Evolutionary conservation across 805 yeast genomes (phyloP), one percentile per base, ranked within the genome.

Genomic region (Zygotorulaspora danielsina): DNA sequence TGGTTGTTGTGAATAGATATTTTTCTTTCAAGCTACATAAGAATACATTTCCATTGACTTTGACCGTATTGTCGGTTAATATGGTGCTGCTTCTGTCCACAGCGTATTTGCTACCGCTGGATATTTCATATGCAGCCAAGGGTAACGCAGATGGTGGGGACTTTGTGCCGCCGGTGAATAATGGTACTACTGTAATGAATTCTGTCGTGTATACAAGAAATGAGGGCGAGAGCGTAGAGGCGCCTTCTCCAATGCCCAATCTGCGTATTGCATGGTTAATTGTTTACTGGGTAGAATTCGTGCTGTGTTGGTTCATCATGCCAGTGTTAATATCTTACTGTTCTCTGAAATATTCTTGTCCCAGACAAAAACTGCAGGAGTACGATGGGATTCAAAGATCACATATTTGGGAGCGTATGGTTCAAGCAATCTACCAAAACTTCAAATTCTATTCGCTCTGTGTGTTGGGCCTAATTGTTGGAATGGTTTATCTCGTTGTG

Each of bases 241-340:
- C 13, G 29, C 32, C 16, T 16, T 26, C 16, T 10, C 21, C 13
- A 19, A 15, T 9, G 21, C 51, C 43, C 20, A 44, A 46, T 28
- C 46, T 51, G 20, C 42, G 49, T 17, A 12, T 44, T 6, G 29
- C 50, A 6, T 60, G 65, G 65, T 29, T 49, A 12, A 18, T 46
- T 10, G 48, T 59, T 4, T 61, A 59, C 38, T 58, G 61, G 62
- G 29, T 46, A 5, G 60, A 61, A 39, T 61, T 59, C 32, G 35
- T 51, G 2, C 28, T 58, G 2, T 59, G 63, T 34, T 61, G 65
- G 65, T 47, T 58, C 20, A 35, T 55, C 17, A 43, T 61, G 9
- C 65, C 65, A 5, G 54, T 58, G 3, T 34, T 55, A 34, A 57
- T 61, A 16, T 58, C 64, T n/a, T 61, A 55, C 35, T 33, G 54